Evolutionary conservation across 2,329 filamentous ascomycete genomes (phyloP), one percentile per base, ranked within the genome.

Genomic region (Colletotrichum paranaense): DNA sequence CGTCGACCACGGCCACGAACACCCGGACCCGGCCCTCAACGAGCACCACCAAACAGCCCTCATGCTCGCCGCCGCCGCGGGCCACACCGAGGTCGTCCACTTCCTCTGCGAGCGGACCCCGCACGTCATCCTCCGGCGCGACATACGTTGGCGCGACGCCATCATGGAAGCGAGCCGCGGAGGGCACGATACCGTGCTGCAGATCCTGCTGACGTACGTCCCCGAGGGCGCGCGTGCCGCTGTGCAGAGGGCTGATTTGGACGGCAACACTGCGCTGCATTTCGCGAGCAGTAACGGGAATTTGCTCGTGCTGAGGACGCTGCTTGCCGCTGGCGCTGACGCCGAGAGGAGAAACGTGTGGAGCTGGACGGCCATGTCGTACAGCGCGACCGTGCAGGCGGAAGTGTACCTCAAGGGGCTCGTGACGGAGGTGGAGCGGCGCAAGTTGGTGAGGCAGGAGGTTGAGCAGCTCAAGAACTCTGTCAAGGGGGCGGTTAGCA

Each of bases 261-360:
- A 93, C 71, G 95, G 95, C n/a, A 97, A 97, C 80, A 97, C 94
- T 2, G 93, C 94, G 0, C 86, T 97, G 56, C 95, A 97, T 83
- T 95, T 97, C 83, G 95, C 95, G 14, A 94, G 92, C 78, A 93
- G 93, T 58, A 94, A 94, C 78, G 95, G 95, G 1, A 93, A 96
- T 77, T 82, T 97, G 58, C 90, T 95, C 67, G 93, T 94, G 0
- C 84, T 97, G 67, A 88, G 95, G 56, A 93, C 95, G 46, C 85
- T 97, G 66, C 87, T 97, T 14, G 91, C 93, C 3, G 94, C 93
- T 0, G 95, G 95, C 12, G 94, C 95, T 0, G 92, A 95, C 76
- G 90, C 93, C 0, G 87, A 92, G 67, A 90, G 90, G 68, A 88
- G 88, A 76, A 97, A 97, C 79, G 85, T 91, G 2, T 94, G 92